Percentiles rank a stretch among this genome's conserved stretches.
These are phyloP conservation scores for Micractinium conductrix DNA, from an alignment of 139 green algal genomes.

Conservation along the genomic window DNA sequence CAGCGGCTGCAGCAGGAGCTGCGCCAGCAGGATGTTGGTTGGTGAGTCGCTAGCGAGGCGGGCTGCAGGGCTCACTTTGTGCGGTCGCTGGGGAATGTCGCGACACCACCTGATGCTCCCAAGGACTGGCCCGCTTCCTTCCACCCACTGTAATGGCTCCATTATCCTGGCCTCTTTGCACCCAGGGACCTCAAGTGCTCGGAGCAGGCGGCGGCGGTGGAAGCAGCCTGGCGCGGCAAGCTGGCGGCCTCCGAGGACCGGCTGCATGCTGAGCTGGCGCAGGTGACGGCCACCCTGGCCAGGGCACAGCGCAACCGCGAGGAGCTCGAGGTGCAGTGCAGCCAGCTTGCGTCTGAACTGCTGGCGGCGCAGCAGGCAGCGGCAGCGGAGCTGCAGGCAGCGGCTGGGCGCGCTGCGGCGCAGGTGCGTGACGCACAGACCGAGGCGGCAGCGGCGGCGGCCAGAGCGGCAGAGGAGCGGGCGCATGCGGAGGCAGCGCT, in stretches of 20 bases:
- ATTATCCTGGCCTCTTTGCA: no score
- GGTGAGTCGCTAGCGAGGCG: no score
- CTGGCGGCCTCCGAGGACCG: background rate
- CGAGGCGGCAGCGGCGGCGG: background rate
- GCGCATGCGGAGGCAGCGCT: background rate
- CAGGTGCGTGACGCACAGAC: background rate
- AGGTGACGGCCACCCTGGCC: background rate
- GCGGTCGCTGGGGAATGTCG: no score
- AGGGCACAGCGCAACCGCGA: background rate
- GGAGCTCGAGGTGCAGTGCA: constrained; percentile 13
- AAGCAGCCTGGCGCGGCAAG: background rate
- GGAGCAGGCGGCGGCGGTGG: background rate
- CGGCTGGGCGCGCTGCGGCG: background rate
- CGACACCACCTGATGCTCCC: no score
- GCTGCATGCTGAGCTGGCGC: constrained; percentile 10
- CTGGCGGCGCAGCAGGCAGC: background rate
- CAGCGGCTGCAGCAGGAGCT: constrained; percentile 13
- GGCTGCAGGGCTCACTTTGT: no score
- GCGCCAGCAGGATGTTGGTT: background rate
- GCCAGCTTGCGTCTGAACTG: background rate
- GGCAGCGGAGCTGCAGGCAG: background rate
- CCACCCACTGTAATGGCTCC: no score
- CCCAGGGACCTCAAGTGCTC: background rate
- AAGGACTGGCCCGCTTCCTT: no score
- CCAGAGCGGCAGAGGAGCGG: background rate